Evolutionary conservation across 2,329 filamentous ascomycete genomes (phyloP).

Genomic region (Fusarium tuaranense): DNA sequence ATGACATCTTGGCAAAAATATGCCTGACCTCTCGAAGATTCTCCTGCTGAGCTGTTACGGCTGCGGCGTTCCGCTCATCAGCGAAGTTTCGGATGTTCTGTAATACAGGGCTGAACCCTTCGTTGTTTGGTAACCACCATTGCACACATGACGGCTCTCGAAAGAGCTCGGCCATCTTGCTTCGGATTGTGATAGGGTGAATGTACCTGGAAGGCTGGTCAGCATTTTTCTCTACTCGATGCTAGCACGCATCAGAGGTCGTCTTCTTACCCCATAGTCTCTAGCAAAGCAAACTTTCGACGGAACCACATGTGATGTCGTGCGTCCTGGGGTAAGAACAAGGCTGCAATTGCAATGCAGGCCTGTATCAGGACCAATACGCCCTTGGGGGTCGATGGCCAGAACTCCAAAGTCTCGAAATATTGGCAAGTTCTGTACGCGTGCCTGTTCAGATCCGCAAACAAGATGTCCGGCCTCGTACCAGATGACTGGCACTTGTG

Average conservation of each 20-base stretch:
- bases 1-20: conserved; percentile 72
- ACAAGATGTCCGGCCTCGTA: conserved; percentile 62
- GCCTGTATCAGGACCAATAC: conserved; percentile 80
- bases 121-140: conserved; percentile 92
- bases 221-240: conserved; percentile 1
- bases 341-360: conserved; percentile 77
- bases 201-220: conserved; percentile 74
- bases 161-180: conserved; percentile 82
- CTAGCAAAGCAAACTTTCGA: conserved; percentile 81
- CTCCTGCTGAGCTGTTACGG: conserved; percentile 68
- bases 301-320: conserved; percentile 83
- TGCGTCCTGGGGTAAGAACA: conserved; percentile 83
- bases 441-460: conserved; percentile 67
- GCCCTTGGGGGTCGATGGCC: conserved; percentile 76
- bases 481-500: conserved; percentile 79
- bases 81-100: conserved; percentile 84
- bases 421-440: conserved; percentile 80
- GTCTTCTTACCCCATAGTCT: conserved; percentile 77
- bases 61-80: conserved; percentile 76
- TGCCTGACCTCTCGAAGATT: conserved; percentile 81
- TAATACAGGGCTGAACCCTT: conserved; percentile 79
- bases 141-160: conserved; percentile 75
- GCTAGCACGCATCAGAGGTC: not conserved
- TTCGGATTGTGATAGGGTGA: conserved; percentile 79
- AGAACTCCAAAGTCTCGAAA: conserved; percentile 82